Base-by-base conservation (phyloP, 176 grass and related monocot genomes). In the Avena sativa region DNA sequence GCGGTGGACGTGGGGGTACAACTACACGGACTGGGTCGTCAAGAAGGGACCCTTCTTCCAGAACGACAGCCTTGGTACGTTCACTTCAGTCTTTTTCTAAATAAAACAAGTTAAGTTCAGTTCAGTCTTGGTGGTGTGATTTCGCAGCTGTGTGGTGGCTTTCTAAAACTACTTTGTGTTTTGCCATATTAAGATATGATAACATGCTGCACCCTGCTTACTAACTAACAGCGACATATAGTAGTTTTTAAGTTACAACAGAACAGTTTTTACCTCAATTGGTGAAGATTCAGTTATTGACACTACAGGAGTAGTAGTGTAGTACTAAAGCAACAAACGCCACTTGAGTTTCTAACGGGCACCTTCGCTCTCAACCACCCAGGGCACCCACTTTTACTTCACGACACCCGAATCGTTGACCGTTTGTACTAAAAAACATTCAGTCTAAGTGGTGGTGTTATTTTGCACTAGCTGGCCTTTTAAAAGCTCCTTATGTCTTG, bases 21-120 rank as follows among this genome's bases (percentile, higher is more conserved):
- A 99, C 77, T 99, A 99, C 81, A 93, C 94, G 3, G 92, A 94
- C 78, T 99, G 97, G 97, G 94, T 93, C 66, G 25, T 93, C 40
- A 93, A 8, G 65, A 97, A 94, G 49, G 92, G 91, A 0, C 97
- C 94, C 38, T 99, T 99, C 83, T 94, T 94, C 66, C 88, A 76
- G 60, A 87, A 99, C 65, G 97, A 99, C 78, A 92, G 55, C 46
- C 81, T 99, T 30, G 28, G 28, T 30, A 30, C 28, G 40, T 43
- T 43, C 40, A 43, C 1, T 43, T 43, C 26, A 28, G 26, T 28
- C 26, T 1, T 38, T 6, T 40, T 40, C 38, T 6, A 40, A 40
- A 40, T 40, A 40, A 6, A 40, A 5, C 38, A 40, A 40, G 38
- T 40, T 40, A 6, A 40, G 38, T 40, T 40, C 46, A 48, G 9